Evolutionary conservation across 1,284 basidiomycete genomes (phyloP), one percentile per base, ranked within the genome.

Genomic region (Porogramme epimiltina): DNA sequence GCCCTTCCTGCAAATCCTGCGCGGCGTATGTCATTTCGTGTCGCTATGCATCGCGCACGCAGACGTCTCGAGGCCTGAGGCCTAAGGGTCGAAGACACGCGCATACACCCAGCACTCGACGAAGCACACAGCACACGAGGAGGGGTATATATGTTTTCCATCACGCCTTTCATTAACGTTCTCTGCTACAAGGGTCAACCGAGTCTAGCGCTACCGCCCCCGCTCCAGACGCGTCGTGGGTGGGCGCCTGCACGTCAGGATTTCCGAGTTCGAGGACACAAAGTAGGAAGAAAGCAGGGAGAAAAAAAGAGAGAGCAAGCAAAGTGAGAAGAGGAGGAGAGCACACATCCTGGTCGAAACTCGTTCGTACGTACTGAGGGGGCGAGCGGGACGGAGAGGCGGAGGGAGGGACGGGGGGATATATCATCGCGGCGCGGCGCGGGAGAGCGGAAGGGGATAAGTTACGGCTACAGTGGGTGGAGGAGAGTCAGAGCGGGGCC

Each of bases 111-210:
- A 31, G 28, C 28, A 31, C 28, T 6, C 28, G 13, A 31, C 6
- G 28, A 6, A 31, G 6, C 28, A 31, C 28, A 8, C 28, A 31
- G 16, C 37, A 37, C 46, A 18, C 13, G 0, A 10, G 19, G 31
- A 4, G 2, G 34, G 23, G 20, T 18, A 16, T 51, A n/a, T n/a
- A n/a, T n/a, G n/a, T n/a, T 51, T 55, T 50, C 53, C 48, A 51
- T 43, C 50, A 41, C 47, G 55, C 55, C 52, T 47, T 50, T 51
- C 52, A 47, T 45, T 42, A 56, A 45, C 52, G 42, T 31, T 31
- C 55, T 53, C 55, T 56, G 55, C 55, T 56, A 50, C 49, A 41
- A 31, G 25, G 19, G 40, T 15, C n/a, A n/a, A 38, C 20, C 41
- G 40, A 43, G 33, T 24, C 47, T 45, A 45, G 52, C 43, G 51